Evolutionary conservation across 495 filamentous ascomycete genomes (phyloP).

Genomic region (Daldinia loculata): DNA sequence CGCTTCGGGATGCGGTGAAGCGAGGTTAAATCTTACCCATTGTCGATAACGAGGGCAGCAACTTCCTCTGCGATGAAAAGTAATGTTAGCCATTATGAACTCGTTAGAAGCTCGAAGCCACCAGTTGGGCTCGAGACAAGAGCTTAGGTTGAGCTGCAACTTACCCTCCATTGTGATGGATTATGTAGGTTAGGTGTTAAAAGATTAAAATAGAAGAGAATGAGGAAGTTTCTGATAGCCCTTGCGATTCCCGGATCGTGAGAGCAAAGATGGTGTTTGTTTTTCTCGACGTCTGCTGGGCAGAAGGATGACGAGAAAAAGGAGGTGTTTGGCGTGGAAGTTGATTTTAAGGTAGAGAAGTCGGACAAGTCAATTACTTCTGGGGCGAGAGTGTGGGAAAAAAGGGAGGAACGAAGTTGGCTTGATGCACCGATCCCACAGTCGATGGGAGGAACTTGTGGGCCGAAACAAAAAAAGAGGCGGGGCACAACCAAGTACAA

Average conservation of each 20-base stretch:
- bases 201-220: slow-evolving; percentile 48
- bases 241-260: slow-evolving; percentile 57
- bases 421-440: slow-evolving; percentile 44
- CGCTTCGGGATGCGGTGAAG: slow-evolving; percentile 49
- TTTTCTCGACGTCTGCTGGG: slow-evolving; percentile 47
- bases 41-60: slow-evolving; percentile 99
- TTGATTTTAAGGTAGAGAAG: slow-evolving; percentile 61
- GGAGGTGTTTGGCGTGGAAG: slow-evolving; percentile 58
- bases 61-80: slow-evolving; percentile 85
- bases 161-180: slow-evolving; percentile 64
- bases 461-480: slow-evolving; percentile 48
- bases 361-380: slow-evolving; percentile 42
- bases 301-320: slow-evolving; percentile 49
- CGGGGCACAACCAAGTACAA: slow-evolving; percentile 42
- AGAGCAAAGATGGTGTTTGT: slow-evolving; percentile 48
- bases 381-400: slow-evolving; percentile 41
- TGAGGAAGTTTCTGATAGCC: slow-evolving; percentile 47
- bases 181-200: slow-evolving; percentile 53
- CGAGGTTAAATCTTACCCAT: slow-evolving; percentile 81
- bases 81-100: slow-evolving; percentile 61
- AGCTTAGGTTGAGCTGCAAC: slow-evolving; percentile 30
- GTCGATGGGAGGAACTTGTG: slow-evolving; percentile 45
- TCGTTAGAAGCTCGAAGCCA: slow-evolving; percentile 10
- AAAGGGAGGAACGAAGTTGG: slow-evolving; percentile 47
- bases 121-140: slow-evolving; percentile 14